Evolutionary conservation across 257 asterid species (phyloP).

Genomic region (Leonotis leonurus): DNA sequence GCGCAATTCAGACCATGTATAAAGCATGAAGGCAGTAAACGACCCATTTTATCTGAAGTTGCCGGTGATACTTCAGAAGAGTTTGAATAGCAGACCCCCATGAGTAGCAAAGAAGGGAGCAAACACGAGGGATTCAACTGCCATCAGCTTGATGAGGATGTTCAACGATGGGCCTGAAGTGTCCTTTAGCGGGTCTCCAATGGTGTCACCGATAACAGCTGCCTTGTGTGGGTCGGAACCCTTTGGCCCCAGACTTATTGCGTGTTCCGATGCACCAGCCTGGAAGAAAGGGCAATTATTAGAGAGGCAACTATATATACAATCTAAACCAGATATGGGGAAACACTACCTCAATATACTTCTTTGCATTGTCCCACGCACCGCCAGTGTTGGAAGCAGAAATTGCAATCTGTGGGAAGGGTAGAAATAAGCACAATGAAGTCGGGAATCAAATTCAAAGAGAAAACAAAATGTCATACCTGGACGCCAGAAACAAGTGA

Average conservation of each 20-base stretch:
- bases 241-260: constrained; percentile 52
- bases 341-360: constrained; percentile 50
- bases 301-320: background rate
- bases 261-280: constrained; percentile 65
- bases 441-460: background rate
- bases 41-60: background rate
- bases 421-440: background rate
- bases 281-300: background rate
- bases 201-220: constrained; percentile 68
- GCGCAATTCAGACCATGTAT: background rate
- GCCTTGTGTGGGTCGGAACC: constrained; percentile 76
- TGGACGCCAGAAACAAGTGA: constrained; percentile 91
- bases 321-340: background rate
- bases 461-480: constrained; percentile 27
- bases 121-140: constrained; percentile 65
- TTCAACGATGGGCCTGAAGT: constrained; percentile 71
- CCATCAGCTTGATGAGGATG: constrained; percentile 74
- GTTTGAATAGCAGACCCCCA: constrained; percentile 52
- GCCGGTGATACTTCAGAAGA: constrained; percentile 2
- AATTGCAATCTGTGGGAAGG: constrained; percentile 36
- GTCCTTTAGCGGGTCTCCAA: constrained; percentile 65
- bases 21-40: background rate
- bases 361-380: constrained; percentile 76
- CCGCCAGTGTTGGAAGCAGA: constrained; percentile 78
- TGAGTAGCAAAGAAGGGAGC: constrained; percentile 71